Evolutionary conservation across 1,284 basidiomycete genomes (phyloP).

Genomic region (Sanghuangporus sanghuang): DNA sequence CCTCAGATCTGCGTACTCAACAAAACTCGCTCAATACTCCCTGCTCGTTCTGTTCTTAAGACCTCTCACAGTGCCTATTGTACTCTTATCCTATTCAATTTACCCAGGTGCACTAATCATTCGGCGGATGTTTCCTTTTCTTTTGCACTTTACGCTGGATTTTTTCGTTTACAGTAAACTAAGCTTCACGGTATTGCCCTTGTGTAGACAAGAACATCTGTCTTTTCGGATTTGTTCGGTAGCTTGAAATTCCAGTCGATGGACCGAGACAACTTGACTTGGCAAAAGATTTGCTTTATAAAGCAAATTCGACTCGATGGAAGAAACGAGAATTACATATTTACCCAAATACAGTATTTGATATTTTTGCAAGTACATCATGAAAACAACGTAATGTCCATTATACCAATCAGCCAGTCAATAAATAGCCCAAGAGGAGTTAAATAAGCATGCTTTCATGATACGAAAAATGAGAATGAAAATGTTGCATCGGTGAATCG

Average conservation of each 20-base stretch:
- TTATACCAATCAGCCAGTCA: background rate
- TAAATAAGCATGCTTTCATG: background rate
- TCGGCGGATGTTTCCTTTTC: background rate
- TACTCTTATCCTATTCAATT: background rate
- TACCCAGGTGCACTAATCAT: background rate
- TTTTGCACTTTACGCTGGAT: background rate
- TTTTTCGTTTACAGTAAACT: too few relatives aligned
- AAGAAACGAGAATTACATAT: background rate
- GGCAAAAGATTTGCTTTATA: background rate
- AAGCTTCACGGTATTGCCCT: background rate
- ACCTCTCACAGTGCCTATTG: background rate
- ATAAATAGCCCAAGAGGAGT: background rate
- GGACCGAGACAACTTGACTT: background rate
- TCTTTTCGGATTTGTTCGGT: background rate
- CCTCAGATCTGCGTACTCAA: background rate
- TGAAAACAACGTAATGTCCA: background rate
- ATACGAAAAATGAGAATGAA: too few relatives aligned
- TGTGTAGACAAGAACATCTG: background rate
- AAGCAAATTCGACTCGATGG: background rate
- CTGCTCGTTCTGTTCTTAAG: background rate
- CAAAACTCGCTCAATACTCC: background rate
- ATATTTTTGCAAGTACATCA: background rate
- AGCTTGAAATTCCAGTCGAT: background rate
- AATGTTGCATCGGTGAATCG: background rate
- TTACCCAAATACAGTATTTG: background rate